Evolutionary conservation across 805 yeast species (phyloP).

Genomic region (Suhomyces xylopsoci): DNA sequence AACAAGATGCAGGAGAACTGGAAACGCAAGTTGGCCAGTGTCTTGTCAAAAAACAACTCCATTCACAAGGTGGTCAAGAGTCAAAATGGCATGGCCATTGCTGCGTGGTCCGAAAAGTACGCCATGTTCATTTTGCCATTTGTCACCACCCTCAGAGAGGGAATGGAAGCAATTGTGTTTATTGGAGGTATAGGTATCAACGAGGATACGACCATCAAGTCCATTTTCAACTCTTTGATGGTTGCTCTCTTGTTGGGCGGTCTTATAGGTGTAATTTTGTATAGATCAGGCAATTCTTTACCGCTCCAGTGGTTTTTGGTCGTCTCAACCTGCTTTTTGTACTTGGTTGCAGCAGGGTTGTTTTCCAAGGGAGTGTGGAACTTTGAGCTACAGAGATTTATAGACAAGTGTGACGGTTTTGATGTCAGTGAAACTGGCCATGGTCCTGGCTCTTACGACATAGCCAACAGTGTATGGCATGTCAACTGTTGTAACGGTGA

Average conservation of each 20-base stretch:
- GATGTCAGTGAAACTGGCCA: constrained; percentile 87
- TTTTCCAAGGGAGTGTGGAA: constrained; percentile 90
- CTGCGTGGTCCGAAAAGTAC: constrained; percentile 47
- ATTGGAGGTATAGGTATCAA: constrained; percentile 76
- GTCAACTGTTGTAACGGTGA: constrained; percentile 93
- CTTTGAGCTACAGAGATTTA: constrained; percentile 74
- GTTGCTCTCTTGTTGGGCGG: constrained; percentile 59
- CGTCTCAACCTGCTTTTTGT: constrained; percentile 73
- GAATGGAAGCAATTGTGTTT: constrained; percentile 87
- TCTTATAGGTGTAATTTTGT: constrained; percentile 62
- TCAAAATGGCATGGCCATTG: constrained; percentile 2
- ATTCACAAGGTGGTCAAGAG: constrained; percentile 16
- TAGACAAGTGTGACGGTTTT: constrained; percentile 70
- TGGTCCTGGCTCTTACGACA: constrained; percentile 92
- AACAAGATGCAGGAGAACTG: constrained; percentile 45
- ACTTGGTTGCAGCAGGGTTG: constrained; percentile 82
- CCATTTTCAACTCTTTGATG: constrained; percentile 60
- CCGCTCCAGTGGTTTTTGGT: constrained; percentile 74
- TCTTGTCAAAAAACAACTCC: constrained; percentile 23
- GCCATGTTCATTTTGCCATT: constrained; percentile 77
- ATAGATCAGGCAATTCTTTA: constrained; percentile 74
- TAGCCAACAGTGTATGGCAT: constrained; percentile 81
- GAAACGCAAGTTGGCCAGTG: constrained; percentile 34
- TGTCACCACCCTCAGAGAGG: constrained; percentile 83
- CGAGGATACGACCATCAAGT: constrained; percentile 20